phyloP scores from a whole-genome alignment of 1,284 basidiomycete species.

The Cryptococcus neoformans region DNA sequence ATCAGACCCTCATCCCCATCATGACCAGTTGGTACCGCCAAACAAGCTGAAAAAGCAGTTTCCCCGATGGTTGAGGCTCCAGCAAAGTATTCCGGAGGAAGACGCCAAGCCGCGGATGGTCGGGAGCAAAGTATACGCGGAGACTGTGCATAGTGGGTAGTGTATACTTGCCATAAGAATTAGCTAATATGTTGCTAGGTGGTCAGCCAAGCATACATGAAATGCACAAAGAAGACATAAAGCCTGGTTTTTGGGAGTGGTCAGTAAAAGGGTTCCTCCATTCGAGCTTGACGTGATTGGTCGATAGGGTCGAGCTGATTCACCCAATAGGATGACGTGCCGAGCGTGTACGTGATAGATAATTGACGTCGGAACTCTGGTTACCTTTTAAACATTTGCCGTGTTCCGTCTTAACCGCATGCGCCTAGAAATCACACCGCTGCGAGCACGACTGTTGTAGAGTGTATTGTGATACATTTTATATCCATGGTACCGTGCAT shows the following conservation, averaged over 20 bases:
- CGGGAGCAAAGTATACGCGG: slow-evolving; percentile 1
- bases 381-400: too few relatives aligned
- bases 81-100: background rate
- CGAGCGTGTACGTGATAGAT: background rate
- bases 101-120: background rate
- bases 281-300: background rate
- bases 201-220: background rate
- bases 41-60: slow-evolving; percentile 4
- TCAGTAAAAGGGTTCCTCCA: background rate
- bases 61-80: background rate
- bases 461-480: background rate
- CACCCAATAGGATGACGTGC: slow-evolving; percentile 5
- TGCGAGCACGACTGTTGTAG: background rate
- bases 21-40: too few relatives aligned
- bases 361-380: background rate
- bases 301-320: background rate
- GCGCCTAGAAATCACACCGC: background rate
- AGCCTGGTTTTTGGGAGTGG: background rate
- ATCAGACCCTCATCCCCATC: background rate
- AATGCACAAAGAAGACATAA: background rate
- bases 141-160: slow-evolving; percentile 1
- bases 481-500: background rate
- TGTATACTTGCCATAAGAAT: background rate
- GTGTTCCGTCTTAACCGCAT: too few relatives aligned
- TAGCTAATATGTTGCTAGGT: too few relatives aligned